A percentile compares a stretch with the other conserved stretches of the same genome.
Conservation (phyloP, 2,329 filamentous ascomycete genomes). For the Elsinoe ampelina region DNA sequence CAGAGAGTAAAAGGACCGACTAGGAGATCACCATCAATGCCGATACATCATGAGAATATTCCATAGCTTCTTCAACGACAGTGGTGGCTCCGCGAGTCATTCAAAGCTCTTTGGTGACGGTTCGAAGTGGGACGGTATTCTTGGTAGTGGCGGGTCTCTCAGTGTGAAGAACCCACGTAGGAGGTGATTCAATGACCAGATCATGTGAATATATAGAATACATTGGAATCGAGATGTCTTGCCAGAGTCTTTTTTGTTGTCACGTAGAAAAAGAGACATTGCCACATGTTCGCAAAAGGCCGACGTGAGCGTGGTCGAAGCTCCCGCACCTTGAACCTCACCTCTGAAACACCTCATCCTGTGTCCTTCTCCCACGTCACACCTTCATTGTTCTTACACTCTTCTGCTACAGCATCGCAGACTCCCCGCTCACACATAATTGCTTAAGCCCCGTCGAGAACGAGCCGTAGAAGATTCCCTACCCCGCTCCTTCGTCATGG, state of each 20-base stretch:
- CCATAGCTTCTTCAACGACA: not conserved
- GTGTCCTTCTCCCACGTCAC: not conserved
- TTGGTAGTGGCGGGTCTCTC: too few relatives aligned
- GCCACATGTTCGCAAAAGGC: not conserved
- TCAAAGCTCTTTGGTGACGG: not conserved
- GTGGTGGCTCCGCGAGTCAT: constrained; percentile 3
- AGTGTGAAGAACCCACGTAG: too few relatives aligned
- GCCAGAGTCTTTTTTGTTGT: not conserved
- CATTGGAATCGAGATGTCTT: not conserved
- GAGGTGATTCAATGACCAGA: not conserved
- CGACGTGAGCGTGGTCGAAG: not conserved
- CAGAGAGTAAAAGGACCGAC: too few relatives aligned
- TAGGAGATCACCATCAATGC: too few relatives aligned
- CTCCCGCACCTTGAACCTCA: constrained; percentile 2
- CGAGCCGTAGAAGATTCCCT: not conserved
- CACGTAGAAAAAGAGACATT: not conserved
- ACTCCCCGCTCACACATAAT: too few relatives aligned
- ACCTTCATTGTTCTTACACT: not conserved
- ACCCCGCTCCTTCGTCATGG: not conserved
- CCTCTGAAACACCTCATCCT: not conserved
- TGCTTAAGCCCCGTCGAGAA: not conserved
- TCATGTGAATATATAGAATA: not conserved
- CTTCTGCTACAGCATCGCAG: not conserved
- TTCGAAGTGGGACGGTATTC: constrained; percentile 5
- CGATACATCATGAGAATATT: not conserved